Percentiles rank a stretch among this genome's conserved stretches.
phyloP scores from a whole-genome alignment of 2,329 filamentous ascomycete species.

The Teratosphaeria destructans region DNA sequence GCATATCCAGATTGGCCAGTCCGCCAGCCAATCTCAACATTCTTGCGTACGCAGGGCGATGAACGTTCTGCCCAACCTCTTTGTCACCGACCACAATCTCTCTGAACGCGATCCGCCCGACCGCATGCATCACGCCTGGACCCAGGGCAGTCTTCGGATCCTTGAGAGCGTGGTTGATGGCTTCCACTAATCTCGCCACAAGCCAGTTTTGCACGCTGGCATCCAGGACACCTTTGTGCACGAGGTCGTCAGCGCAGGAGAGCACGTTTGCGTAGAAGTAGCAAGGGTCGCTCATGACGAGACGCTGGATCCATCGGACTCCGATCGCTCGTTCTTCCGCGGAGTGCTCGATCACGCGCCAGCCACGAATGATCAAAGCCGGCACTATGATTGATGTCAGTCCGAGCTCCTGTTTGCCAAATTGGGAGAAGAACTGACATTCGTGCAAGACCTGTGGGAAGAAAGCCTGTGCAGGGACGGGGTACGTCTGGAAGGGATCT shows the following conservation, averaged over 20 bases:
- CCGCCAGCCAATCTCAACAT: conserved; percentile 8
- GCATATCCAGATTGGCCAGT: conserved; percentile 1
- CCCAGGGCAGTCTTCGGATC: conserved; percentile 1
- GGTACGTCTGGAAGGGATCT: conserved; percentile 5
- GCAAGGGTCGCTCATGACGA: conserved; percentile 4
- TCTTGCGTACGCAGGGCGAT: conserved; percentile 8
- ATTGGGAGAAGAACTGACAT: not conserved
- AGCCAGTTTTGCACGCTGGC: conserved; percentile 5
- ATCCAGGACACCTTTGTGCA: conserved; percentile 2
- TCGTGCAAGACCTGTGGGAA: conserved; percentile 4
- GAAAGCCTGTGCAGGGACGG: conserved; percentile 5
- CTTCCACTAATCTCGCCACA: conserved; percentile 1
- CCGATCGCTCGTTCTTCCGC: conserved; percentile 2
- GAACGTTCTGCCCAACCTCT: conserved; percentile 3
- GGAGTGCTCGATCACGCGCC: not conserved
- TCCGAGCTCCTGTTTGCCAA: not conserved
- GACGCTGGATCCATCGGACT: conserved; percentile 7
- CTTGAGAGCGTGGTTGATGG: conserved; percentile 7
- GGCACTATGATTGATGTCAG: conserved; percentile 1
- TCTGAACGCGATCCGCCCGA: conserved; percentile 7
- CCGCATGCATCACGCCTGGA: conserved; percentile 7
- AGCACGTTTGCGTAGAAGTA: conserved; percentile 12
- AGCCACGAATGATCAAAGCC: conserved; percentile 6
- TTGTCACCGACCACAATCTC: conserved; percentile 8
- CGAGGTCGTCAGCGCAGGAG: conserved; percentile 5